phyloP scores from a whole-genome alignment of 2,329 filamentous ascomycete species.

The Phoma sp. region DNA sequence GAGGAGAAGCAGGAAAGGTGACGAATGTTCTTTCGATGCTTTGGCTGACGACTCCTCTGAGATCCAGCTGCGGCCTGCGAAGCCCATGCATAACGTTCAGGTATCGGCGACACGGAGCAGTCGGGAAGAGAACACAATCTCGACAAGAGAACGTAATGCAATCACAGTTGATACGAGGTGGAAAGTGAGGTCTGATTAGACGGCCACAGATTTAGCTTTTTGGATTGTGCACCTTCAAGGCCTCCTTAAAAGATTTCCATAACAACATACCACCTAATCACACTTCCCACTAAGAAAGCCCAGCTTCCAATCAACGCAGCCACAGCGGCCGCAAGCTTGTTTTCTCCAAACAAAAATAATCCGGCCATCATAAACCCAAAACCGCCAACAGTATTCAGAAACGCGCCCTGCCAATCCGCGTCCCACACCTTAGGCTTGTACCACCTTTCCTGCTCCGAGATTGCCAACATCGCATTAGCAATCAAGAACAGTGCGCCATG shows the following conservation, averaged over 20 bases:
- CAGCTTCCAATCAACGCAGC: constrained; percentile 34
- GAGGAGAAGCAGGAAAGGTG: background rate
- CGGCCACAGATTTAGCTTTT: too few relatives aligned
- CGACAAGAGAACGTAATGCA: background rate
- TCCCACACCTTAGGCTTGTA: constrained; percentile 32
- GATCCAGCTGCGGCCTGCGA: background rate
- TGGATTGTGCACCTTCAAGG: too few relatives aligned
- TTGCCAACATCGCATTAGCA: constrained; percentile 36
- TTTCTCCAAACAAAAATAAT: constrained; percentile 28
- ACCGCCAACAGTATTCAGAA: constrained; percentile 35
- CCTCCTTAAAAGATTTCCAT: constrained; percentile 28
- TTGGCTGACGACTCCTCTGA: background rate
- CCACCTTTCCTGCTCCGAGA: constrained; percentile 37
- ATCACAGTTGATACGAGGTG: background rate
- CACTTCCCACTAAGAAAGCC: constrained; percentile 37
- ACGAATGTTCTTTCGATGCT: background rate
- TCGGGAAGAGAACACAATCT: background rate
- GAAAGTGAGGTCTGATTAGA: background rate
- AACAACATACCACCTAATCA: constrained; percentile 36
- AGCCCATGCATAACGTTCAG: background rate
- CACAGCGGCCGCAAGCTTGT: constrained; percentile 22
- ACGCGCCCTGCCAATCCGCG: constrained; percentile 37
- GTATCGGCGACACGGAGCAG: background rate
- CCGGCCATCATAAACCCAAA: constrained; percentile 41
- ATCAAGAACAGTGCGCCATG: constrained; percentile 36